A percentile compares a stretch with the other conserved stretches of the same genome.
Evolutionary conservation across 176 grass and related monocot genomes (phyloP).

Genomic region (Zoysia pacifica): DNA sequence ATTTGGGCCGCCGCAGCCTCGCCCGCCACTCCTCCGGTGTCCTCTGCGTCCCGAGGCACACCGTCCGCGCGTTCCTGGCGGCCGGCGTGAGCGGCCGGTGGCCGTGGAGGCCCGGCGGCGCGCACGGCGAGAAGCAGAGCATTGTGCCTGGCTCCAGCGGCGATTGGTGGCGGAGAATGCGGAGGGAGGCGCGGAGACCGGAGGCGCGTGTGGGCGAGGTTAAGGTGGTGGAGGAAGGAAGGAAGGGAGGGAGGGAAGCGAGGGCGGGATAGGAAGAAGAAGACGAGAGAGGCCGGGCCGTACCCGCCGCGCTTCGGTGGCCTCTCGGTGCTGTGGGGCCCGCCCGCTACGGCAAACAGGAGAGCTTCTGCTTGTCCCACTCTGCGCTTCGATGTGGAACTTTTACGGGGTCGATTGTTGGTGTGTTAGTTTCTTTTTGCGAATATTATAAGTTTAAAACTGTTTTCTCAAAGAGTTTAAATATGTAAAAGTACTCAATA

Average conservation of each 20-base stretch:
- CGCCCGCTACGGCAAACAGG: no score
- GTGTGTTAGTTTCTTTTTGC: no score
- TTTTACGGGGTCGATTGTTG: no score
- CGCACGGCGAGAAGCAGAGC: conserved; percentile 45
- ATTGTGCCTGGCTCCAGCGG: not conserved
- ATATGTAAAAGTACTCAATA: no score
- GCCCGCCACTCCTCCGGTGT: not conserved
- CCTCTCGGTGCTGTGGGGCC: not conserved
- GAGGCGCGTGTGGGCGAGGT: not conserved
- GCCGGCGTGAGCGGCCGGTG: not conserved
- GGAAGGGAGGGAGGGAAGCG: not conserved
- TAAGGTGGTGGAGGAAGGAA: not conserved
- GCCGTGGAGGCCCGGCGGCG: not conserved
- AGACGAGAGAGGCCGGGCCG: not conserved
- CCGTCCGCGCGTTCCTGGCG: not conserved
- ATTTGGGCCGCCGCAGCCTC: not conserved
- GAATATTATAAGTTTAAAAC: no score
- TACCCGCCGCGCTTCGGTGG: not conserved
- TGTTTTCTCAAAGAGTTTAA: no score
- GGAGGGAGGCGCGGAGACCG: not conserved
- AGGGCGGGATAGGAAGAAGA: conserved; percentile 12
- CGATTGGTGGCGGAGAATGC: not conserved
- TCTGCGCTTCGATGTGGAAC: no score
- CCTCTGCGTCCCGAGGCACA: conserved; percentile 9
- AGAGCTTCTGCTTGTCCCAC: no score